Base-by-base conservation (phyloP, 495 filamentous ascomycete genomes). In the Hypoxylon subgilvum region DNA sequence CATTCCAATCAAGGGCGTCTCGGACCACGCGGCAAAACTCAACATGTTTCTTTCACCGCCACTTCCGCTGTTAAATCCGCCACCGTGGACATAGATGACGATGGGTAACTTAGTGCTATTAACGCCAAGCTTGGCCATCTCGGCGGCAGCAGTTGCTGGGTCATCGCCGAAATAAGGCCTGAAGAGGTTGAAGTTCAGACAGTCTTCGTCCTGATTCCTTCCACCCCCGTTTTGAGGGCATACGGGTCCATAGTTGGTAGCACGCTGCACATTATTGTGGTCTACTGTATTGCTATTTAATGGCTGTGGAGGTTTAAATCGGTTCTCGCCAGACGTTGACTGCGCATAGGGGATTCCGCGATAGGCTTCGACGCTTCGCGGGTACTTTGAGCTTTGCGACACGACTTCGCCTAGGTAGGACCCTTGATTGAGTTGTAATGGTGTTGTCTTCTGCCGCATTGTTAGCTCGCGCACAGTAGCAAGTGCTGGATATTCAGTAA, bases 291-390 rank as follows among this genome's bases (percentile, higher is more conserved):
- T 54, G 22, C n/a, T n/a, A n/a, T 63, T 69, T 61, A 75, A 51
- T 18, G 58, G 68, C 57, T 74, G 76, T 3, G 84, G 78, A 16
- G 78, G 79, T 28, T 69, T 75, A 68, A 86, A 87, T 39, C 85
- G 78, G 57, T 80, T 76, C 21, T 83, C 66, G 12, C 82, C 83
- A 19, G 69, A 70, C 0, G 84, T 83, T 0, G 78, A 73, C 43
- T 82, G 69, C 1, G 80, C 85, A 59, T 83, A 88, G 1, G 82
- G 86, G 50, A 88, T 76, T 12, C 85, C 84, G n/a, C 79, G 69
- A 56, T 82, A 88, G 6, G 62, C 78, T 36, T 88, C 82, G 17
- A 86, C 53, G 7, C 74, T 57, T 48, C 77, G 75, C 1, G 82
- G 77, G 30, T 70, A 72, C 25, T 59, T 56, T 10, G 69, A 57